Conservation (phyloP, 179 eudicot genomes). For the Dionaea muscipula region DNA sequence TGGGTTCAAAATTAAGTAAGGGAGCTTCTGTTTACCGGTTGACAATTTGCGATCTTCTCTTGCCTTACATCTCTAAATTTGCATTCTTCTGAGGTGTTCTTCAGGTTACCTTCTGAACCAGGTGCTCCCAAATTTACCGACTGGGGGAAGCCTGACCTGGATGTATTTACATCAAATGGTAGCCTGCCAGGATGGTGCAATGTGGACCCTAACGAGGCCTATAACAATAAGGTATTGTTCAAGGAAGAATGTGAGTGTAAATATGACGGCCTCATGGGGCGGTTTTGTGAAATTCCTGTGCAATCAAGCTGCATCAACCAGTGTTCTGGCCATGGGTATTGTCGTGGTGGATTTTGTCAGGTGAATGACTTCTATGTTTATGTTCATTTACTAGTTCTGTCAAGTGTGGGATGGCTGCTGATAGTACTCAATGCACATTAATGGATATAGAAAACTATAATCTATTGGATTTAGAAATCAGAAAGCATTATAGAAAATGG, state of each 20-base stretch:
- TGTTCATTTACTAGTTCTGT: no score
- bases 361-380: conserved; percentile 16
- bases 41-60: conserved; percentile 1
- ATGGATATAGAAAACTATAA: no score
- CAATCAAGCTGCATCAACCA: conserved; percentile 63
- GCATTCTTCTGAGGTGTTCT: conserved; percentile 9
- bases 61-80: conserved; percentile 1
- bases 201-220: conserved; percentile 68
- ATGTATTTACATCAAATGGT: conserved; percentile 51
- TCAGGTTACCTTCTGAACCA: conserved; percentile 47
- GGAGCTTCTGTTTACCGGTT: neutral
- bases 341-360: conserved; percentile 92
- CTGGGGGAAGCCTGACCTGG: conserved; percentile 61
- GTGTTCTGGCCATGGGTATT: conserved; percentile 74
- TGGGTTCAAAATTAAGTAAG: conserved; percentile 69
- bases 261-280: conserved; percentile 67
- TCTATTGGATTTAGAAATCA: no score
- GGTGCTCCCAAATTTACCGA: conserved; percentile 31
- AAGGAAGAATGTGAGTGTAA: conserved; percentile 85
- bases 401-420: no score
- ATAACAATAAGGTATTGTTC: conserved; percentile 37
- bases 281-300: conserved; percentile 63
- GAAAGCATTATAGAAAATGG: no score
- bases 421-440: no score
- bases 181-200: conserved; percentile 78